Evolutionary conservation across 257 asterid genomes (phyloP).

Genomic region (Solanum clarkiae): DNA sequence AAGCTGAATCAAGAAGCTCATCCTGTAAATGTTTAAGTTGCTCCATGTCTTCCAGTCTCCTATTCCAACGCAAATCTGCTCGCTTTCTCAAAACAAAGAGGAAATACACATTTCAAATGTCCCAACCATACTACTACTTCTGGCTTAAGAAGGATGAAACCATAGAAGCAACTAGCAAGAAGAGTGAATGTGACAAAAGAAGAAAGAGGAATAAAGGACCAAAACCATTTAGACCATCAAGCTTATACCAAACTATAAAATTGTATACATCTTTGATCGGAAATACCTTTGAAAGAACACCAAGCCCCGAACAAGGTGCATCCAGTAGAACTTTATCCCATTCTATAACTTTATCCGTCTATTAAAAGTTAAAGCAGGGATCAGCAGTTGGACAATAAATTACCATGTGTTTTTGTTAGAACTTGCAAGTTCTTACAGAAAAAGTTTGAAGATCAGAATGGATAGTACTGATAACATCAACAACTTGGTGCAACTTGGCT

Average conservation of each 20-base stretch:
- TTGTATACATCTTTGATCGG: neutral
- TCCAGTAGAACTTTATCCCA: constrained; percentile 86
- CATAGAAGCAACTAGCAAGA: neutral
- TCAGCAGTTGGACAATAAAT: neutral
- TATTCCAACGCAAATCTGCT: constrained; percentile 96
- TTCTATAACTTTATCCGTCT: constrained; percentile 36
- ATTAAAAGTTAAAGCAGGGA: neutral
- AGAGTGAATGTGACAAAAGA: neutral
- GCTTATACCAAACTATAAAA: neutral
- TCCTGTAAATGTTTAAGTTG: constrained; percentile 68
- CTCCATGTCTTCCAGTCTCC: constrained; percentile 79
- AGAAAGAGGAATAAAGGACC: neutral
- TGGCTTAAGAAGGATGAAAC: neutral
- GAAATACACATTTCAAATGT: neutral
- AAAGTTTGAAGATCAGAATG: constrained; percentile 67
- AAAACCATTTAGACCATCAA: neutral
- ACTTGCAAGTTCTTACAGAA: constrained; percentile 31
- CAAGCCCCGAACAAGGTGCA: constrained; percentile 95
- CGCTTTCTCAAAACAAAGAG: constrained; percentile 32
- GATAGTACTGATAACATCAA: constrained; percentile 41
- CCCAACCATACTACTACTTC: neutral
- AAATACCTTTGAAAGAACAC: constrained; percentile 85
- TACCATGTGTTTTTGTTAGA: neutral
- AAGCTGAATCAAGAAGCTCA: constrained; percentile 81
- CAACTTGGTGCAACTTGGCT: constrained; percentile 56